These are phyloP conservation scores for Penicillium goetzii DNA, from an alignment of 495 filamentous ascomycete species.

Conservation along the genomic window DNA sequence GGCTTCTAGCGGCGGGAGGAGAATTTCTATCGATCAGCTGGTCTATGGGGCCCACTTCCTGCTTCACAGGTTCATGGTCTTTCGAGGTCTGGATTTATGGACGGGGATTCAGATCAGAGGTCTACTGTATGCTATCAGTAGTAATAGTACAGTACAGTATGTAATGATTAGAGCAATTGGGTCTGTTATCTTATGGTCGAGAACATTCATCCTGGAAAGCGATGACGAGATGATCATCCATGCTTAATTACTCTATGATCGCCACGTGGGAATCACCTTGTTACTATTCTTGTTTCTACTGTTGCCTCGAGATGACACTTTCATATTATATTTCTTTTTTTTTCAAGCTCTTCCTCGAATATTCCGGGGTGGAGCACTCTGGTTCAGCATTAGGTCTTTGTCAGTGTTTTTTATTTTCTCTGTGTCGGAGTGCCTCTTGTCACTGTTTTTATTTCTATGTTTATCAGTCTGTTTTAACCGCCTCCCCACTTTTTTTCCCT, in stretches of 20 bases:
- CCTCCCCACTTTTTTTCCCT: not conserved
- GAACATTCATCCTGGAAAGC: not conserved
- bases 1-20: not conserved
- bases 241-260: not conserved
- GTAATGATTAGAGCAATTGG: not conserved
- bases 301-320: not conserved
- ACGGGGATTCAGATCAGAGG: not conserved
- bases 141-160: not conserved
- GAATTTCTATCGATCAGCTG: conserved; percentile 9
- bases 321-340: not conserved
- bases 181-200: not conserved
- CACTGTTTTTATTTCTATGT: not conserved
- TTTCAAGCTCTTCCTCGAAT: not conserved
- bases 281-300: not conserved
- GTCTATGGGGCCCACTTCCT: not conserved
- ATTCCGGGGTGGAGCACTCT: not conserved
- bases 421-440: no score
- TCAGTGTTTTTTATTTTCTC: not conserved
- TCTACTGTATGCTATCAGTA: not conserved
- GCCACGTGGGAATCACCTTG: not conserved
- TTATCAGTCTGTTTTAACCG: not conserved
- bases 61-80: not conserved
- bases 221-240: not conserved
- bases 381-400: not conserved
- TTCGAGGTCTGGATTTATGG: not conserved